Base-by-base conservation (phyloP, 2,329 filamentous ascomycete genomes). In the Hymenoscyphus linearis region DNA sequence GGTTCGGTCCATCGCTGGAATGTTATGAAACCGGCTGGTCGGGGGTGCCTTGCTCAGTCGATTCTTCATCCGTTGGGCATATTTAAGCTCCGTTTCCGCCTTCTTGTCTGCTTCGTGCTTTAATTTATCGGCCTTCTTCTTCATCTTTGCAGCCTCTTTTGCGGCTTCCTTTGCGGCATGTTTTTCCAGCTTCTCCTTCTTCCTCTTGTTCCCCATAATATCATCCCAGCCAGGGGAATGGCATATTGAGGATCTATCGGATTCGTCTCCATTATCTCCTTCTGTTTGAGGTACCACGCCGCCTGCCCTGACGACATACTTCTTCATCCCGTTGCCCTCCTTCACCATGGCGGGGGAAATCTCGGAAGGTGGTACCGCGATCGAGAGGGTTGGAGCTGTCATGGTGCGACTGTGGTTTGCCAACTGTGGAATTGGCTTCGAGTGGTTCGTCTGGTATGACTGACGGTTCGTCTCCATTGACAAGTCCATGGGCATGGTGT, bases 171-270 rank as follows among this genome's bases (percentile, higher is more conserved):
- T 61, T 68, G 73, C 60, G 76, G 76, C 65, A 72, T 74, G 52
- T 4, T 31, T 31, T 31, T 31, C 31, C 31, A 31, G 40, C 72
- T 73, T 73, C 55, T 77, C 74, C 62, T 78, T 76, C 55, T 79
- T 78, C 65, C 74, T 78, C 58, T 75, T 79, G 60, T 71, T 74
- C 22, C 79, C 77, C 2, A 78, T 77, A 66, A 82, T 82, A 25
- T 81, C 79, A 64, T 85, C 83, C 84, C 84, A 86, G 60, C 79
- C 85, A 1, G 84, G 84, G 1, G 84, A 86, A 60, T 85, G 82
- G 63, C 84, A 87, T 59, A 85, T 82, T 0, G 70, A 72, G 4
- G 71, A 72, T n/a, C 58, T 59, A 40, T 69, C 70, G 16, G 71
- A 70, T 4, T 64, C 63, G 22, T 62, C 52, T 9, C 65, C 66